Conservation (phyloP, 2,329 filamentous ascomycete species). For the Aspergillus novoparasiticus region DNA sequence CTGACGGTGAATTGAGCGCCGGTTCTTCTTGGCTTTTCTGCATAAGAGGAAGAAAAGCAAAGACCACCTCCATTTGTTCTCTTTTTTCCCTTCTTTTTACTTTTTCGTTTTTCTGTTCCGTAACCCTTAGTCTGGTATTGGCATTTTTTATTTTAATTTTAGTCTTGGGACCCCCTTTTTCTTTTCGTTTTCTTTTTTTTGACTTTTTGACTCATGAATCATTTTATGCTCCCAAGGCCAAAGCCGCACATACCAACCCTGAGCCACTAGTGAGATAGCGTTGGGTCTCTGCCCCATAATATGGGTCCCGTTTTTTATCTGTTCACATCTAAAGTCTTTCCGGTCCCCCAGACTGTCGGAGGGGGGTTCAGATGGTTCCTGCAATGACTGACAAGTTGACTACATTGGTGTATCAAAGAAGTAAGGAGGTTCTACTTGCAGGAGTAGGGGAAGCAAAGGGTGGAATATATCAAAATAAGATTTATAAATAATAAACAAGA, state of each 20-base stretch:
- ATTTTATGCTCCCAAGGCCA: neutral
- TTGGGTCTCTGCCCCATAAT: slow-evolving; percentile 1
- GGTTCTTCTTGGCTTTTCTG: neutral
- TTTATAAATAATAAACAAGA: neutral
- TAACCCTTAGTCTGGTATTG: too few relatives aligned
- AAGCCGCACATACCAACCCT: slow-evolving; percentile 27
- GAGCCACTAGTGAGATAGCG: slow-evolving; percentile 23
- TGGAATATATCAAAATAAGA: neutral
- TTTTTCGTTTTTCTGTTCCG: neutral
- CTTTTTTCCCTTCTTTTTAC: neutral
- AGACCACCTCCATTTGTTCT: neutral
- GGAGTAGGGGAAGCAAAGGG: neutral
- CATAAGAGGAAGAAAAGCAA: neutral
- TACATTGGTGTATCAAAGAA: neutral
- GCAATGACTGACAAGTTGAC: neutral
- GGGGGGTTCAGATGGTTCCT: neutral
- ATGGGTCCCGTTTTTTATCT: slow-evolving; percentile 2
- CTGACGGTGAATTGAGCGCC: too few relatives aligned
- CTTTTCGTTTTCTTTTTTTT: slow-evolving; percentile 1
- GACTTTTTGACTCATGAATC: slow-evolving; percentile 1
- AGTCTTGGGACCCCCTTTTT: neutral
- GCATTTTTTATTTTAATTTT: too few relatives aligned
- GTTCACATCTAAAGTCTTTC: neutral
- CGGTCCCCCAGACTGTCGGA: neutral
- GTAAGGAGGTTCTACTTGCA: neutral